Base-by-base conservation (phyloP, 2,329 filamentous ascomycete species). In the Colletotrichum chrysophilum region DNA sequence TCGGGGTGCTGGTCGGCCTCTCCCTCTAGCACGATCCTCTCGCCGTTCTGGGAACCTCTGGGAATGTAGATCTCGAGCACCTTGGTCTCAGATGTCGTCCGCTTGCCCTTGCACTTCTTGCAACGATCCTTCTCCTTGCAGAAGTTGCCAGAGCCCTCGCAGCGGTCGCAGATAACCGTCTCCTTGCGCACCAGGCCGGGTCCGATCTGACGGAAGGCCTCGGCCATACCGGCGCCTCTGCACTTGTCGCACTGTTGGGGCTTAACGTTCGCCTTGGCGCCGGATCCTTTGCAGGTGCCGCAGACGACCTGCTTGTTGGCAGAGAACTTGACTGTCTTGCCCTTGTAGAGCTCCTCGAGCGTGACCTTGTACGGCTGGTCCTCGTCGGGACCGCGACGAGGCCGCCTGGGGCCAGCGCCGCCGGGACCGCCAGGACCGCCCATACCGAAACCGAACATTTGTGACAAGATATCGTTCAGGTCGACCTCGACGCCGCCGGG, bases 121-220 rank as follows among this genome's bases (percentile, higher is more conserved):
- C 97, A 99, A 83, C 95, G 95, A 82, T 99, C 97, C 89, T 98
- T 98, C 82, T 98, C 95, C 85, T 96, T 96, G 87, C 93, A 98
- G 82, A 96, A 93, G 82, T 93, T 93, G 7, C 97, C 97, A n/a
- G 93, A 91, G 38, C 96, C 96, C 76, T 93, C 90, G 86, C 97
- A 99, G 81, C 94, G 93, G 80, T 94, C 93, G 85, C 97, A 99
- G 43, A 93, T 85, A 48, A 96, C 92, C 8, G 93, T 92, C 81
- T 95, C 93, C 81, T 95, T 94, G 34, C 95, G 95, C 77, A 97
- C 93, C 83, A 98, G 89, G 75, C 96, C 96, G 24, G 96, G 95
- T 1, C 96, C 96, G 77, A 98, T 91, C 81, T 96, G 94, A 75
- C 94, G 93, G 82, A 97, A 91, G 26, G 93, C 93, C 82, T 96